Evolutionary conservation across 108 stramenopile genomes (phyloP).

Genomic region (Phaeodactylum tricornutum): DNA sequence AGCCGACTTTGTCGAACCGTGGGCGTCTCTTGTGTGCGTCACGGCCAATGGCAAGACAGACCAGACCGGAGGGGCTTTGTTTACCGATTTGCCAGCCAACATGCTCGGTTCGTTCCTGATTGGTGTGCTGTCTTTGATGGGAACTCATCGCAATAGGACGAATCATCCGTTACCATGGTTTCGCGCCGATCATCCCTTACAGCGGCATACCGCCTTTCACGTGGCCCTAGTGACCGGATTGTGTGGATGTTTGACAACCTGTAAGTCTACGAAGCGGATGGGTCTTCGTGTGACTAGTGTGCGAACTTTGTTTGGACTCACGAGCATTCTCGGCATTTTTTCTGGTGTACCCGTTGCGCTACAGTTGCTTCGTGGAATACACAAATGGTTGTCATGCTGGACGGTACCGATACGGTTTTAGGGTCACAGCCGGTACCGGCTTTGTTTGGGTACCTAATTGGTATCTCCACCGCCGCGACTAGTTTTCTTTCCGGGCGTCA

Average conservation of each 20-base stretch:
- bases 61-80: constrained; percentile 54
- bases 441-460: constrained; percentile 62
- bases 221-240: constrained; percentile 41
- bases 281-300: background rate
- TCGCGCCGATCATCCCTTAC: constrained; percentile 45
- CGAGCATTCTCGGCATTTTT: background rate
- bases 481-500: constrained; percentile 43
- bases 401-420: constrained; percentile 43
- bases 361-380: constrained; percentile 64
- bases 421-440: constrained; percentile 45
- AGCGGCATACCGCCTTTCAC: constrained; percentile 35
- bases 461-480: constrained; percentile 24
- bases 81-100: constrained; percentile 68
- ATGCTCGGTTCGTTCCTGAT: constrained; percentile 61
- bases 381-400: constrained; percentile 75
- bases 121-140: constrained; percentile 43
- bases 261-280: background rate
- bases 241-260: constrained; percentile 70
- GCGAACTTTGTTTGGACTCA: background rate
- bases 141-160: constrained; percentile 6
- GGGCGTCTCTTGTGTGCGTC: constrained; percentile 40
- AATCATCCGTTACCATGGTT: constrained; percentile 49
- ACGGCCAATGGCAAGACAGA: constrained; percentile 34
- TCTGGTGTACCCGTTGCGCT: background rate
- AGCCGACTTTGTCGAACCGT: constrained; percentile 6